phyloP scores from a whole-genome alignment of 108 stramenopile species.

The Aureococcus anophagefferens region DNA sequence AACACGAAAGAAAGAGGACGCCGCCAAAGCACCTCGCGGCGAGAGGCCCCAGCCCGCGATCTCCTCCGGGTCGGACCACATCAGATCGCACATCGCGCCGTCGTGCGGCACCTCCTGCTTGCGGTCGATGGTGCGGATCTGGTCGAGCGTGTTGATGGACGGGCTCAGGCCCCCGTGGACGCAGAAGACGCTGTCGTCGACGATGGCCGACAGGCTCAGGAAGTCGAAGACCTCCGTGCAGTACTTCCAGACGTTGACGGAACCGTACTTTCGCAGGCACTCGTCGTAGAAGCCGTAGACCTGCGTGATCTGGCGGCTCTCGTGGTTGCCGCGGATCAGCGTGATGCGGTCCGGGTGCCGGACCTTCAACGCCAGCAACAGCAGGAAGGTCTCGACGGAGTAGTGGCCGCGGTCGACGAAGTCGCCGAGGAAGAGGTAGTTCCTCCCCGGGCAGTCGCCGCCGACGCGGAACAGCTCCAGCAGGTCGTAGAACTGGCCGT shows the following conservation, averaged over 20 bases:
- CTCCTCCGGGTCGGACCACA: slow-evolving; percentile 98
- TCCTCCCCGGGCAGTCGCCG: slow-evolving; percentile 91
- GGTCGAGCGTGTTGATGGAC: slow-evolving; percentile 76
- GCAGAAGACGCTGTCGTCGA: slow-evolving; percentile 90
- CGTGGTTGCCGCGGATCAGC: slow-evolving; percentile 94
- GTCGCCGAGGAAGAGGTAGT: slow-evolving; percentile 97
- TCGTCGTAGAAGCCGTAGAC: slow-evolving; percentile 99
- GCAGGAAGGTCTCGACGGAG: slow-evolving; percentile 90
- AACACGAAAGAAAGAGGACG: too few species aligned
- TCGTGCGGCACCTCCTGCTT: slow-evolving; percentile 99
- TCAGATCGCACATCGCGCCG: slow-evolving; percentile 97
- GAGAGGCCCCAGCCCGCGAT: slow-evolving; percentile 92
- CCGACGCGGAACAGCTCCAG: slow-evolving; percentile 97
- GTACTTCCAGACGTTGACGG: slow-evolving; percentile 93
- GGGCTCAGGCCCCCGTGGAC: slow-evolving; percentile 74
- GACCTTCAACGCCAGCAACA: slow-evolving; percentile 90
- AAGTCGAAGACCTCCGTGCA: slow-evolving; percentile 98
- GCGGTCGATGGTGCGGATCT: slow-evolving; percentile 94
- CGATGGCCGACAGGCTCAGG: slow-evolving; percentile 77
- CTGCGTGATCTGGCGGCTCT: slow-evolving; percentile 90
- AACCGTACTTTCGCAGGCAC: slow-evolving; percentile 68
- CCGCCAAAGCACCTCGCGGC: too few species aligned
- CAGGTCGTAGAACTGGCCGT: slow-evolving; percentile 98
- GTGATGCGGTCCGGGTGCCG: slow-evolving; percentile 96
- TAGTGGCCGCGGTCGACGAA: slow-evolving; percentile 99